Percentiles rank a stretch among this genome's conserved stretches.
phyloP scores from a whole-genome alignment of 441 rosid genomes.

The Pelargonium fulgidum region DNA sequence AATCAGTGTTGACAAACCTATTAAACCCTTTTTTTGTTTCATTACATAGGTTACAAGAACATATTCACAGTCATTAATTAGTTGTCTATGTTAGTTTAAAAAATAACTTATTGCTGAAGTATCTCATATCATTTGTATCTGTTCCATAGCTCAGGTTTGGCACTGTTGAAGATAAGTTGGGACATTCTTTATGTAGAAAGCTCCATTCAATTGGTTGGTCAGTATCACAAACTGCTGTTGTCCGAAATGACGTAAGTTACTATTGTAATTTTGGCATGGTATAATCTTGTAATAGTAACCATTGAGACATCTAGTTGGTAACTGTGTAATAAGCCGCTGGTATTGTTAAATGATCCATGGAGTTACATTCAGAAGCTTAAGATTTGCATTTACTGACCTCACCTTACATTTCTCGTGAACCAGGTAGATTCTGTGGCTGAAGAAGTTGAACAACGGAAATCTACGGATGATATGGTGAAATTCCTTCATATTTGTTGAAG shows the following conservation, averaged over 20 bases:
- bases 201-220: conserved; percentile 78
- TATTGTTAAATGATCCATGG: conserved; percentile 10
- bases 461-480: conserved; percentile 68
- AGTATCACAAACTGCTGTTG: conserved; percentile 50
- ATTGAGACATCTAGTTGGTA: not conserved
- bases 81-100: no score
- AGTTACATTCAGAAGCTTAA: conserved; percentile 1
- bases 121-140: conserved; percentile 28
- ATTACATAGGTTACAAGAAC: no score
- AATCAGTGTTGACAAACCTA: no score
- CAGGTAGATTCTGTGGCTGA: conserved; percentile 97
- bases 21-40: no score
- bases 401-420: conserved; percentile 23
- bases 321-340: not conserved
- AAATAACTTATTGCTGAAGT: conserved; percentile 28
- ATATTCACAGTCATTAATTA: no score
- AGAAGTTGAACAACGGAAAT: conserved; percentile 75
- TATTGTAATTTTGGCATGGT: no score
- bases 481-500: conserved; percentile 11
- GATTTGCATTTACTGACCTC: conserved; percentile 4
- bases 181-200: conserved; percentile 63
- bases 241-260: conserved; percentile 76
- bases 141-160: conserved; percentile 99
- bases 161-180: conserved; percentile 84
- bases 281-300: no score